A percentile compares a stretch with the other conserved stretches of the same genome.
Evolutionary conservation across 345 rosid genomes (phyloP).

Genomic region (Limnanthes douglasii): DNA sequence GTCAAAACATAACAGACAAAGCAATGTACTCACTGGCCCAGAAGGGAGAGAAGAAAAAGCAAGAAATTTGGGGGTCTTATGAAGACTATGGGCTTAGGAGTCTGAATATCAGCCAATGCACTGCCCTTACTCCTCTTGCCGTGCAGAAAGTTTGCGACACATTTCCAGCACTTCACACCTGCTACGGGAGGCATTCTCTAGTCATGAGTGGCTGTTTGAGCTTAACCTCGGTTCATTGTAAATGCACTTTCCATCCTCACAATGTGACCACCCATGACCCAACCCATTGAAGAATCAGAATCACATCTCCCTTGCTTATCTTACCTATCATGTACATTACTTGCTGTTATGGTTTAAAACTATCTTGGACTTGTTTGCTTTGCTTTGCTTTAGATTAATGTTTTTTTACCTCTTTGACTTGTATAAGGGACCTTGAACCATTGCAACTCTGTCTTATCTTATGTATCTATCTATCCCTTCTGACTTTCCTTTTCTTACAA

Average conservation of each 20-base stretch:
- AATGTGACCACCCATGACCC: too few relatives aligned
- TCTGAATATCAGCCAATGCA: slow-evolving; percentile 98
- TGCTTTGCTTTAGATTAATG: too few relatives aligned
- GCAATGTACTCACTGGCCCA: slow-evolving; percentile 81
- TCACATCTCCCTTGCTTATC: too few relatives aligned
- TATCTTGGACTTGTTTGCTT: too few relatives aligned
- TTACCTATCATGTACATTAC: too few relatives aligned
- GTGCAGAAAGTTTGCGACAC: slow-evolving; percentile 91
- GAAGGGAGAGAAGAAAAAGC: slow-evolving; percentile 54
- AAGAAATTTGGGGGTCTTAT: slow-evolving; percentile 35
- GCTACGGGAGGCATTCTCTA: slow-evolving; percentile 89
- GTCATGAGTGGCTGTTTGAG: slow-evolving; percentile 92
- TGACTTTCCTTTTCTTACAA: too few relatives aligned
- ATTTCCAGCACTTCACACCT: slow-evolving; percentile 91
- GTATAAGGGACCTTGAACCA: too few relatives aligned
- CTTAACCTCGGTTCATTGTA: slow-evolving; percentile 90
- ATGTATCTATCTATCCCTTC: too few relatives aligned
- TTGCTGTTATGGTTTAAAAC: too few relatives aligned
- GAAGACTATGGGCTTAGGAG: slow-evolving; percentile 73
- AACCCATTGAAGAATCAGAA: too few relatives aligned
- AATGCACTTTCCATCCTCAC: slow-evolving; percentile 64
- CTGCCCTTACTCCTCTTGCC: slow-evolving; percentile 83
- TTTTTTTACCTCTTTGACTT: too few relatives aligned
- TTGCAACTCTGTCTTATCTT: too few relatives aligned
- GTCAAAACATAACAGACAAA: slow-evolving; percentile 75